phyloP scores from a whole-genome alignment of 176 grass and related monocot genomes.

The Carex cristatella region DNA sequence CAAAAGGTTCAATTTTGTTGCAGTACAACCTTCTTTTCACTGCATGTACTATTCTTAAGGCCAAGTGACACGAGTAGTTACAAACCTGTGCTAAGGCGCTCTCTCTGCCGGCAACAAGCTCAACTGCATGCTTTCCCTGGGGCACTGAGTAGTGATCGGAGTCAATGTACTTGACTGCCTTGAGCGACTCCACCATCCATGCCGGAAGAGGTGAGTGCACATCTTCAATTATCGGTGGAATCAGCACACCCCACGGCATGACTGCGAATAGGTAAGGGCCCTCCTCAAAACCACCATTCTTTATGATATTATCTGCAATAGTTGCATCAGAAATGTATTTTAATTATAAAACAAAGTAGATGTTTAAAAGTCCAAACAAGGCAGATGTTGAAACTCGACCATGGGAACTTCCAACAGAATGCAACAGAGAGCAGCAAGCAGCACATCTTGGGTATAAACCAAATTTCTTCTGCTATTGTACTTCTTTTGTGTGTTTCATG shows the following conservation, averaged over 20 bases:
- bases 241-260: slow-evolving; percentile 48
- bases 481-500: background rate
- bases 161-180: slow-evolving; percentile 86
- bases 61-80: background rate
- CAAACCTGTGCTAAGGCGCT: slow-evolving; percentile 47
- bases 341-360: background rate
- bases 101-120: slow-evolving; percentile 71
- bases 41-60: background rate
- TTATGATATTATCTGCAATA: slow-evolving; percentile 54
- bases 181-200: slow-evolving; percentile 76
- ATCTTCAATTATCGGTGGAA: slow-evolving; percentile 84
- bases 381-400: background rate
- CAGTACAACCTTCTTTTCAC: background rate
- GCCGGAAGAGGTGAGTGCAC: slow-evolving; percentile 75
- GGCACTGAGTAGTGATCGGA: slow-evolving; percentile 71
- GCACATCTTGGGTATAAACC: background rate
- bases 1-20: background rate
- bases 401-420: background rate
- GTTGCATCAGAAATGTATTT: background rate
- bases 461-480: background rate
- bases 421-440: background rate
- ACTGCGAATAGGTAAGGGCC: slow-evolving; percentile 58
- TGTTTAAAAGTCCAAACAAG: background rate
- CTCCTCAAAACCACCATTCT: slow-evolving; percentile 86
- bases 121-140: slow-evolving; percentile 53